Base-by-base conservation (phyloP, 164 flowering plant genomes). In the Chloranthus sessilifolius region DNA sequence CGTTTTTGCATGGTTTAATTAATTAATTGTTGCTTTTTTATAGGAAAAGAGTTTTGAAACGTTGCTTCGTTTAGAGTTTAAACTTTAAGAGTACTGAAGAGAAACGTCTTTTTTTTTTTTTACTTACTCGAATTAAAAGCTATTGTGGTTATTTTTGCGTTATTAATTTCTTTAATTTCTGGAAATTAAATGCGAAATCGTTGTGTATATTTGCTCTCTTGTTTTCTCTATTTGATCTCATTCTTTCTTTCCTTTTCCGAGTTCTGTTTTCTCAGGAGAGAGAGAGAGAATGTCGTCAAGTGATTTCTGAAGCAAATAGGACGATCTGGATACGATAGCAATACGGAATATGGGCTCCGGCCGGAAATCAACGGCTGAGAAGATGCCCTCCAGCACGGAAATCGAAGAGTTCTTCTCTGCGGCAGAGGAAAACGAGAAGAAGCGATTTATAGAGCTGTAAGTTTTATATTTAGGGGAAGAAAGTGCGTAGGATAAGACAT, bases 401-500 rank as follows among this genome's bases (percentile, higher is more conserved):
- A 67, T 86, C 59, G 81, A 86, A 2, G 88, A 72, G 21, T 83
- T 86, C 68, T 81, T 86, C 65, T 49, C 77, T 0, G 68, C 15
- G 1, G 64, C 74, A 0, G 95, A 83, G 62, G 76, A 71, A 53
- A 8, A 56, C 29, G 80, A 78, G 59, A 74, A 70, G 47, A 63
- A 73, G 59, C 77, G 84, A 28, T 86, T 86, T 49, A 44, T 71
- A 5, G 82, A 83, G 19, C 79, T 76, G 95, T 87, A 63, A 70
- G 79, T 67, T 24, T 35, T 12, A 19, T 7, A 15, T 8, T 14
- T 22, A 21, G 1, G 25, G 23, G 21, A 17, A 17, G 5, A 19
- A 10, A 27, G 43, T 22, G 31, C 56, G 57, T 46, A 60, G 43
- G 53, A 54, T 70, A 60, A 53, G 2, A 50, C 30, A 26, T 11